Base-by-base conservation (phyloP, 2,329 filamentous ascomycete genomes). In the Elsinoe arachidis region DNA sequence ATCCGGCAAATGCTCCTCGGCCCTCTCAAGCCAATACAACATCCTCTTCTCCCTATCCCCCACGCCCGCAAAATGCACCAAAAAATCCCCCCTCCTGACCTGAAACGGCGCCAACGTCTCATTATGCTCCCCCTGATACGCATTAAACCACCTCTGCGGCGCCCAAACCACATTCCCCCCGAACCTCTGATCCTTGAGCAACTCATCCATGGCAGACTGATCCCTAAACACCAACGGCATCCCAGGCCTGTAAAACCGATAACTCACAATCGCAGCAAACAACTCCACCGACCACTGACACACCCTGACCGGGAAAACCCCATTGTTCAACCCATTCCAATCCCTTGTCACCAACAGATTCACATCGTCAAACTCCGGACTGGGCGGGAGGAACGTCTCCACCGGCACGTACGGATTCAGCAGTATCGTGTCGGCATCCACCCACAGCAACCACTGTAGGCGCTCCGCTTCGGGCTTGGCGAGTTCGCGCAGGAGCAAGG, bases 81-180 rank as follows among this genome's bases (percentile, higher is more conserved):
- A 60, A 55, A 73, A 69, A 55, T 75, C 73, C 2, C 73, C 73
- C 35, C 70, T 65, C 11, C 71, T 67, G 5, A 70, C 71, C 46
- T 72, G 68, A 46, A 66, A 69, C 14, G 68, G 64, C 1, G 66
- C 60, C 33, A 73, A 58, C 2, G 67, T 73, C 56, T 70, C 68
- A 56, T 70, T 69, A 49, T 70, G 67, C 49, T 71, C 70, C 15
- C 68, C 70, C 49, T 72, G 66, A 49, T 74, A 76, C 1, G 71
- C 70, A 59, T 76, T 76, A 64, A 76, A 74, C 73, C 72, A 75
- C 7, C 73, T 62, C 59, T 74, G 73, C 11, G 73, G 72, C 41
- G 71, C 68, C 33, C 69, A 63, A 9, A 70, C 67, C 11, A 71
- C 62, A 57, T 69, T 61, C 5, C 65, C 58, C 9, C 58, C 61